A percentile compares a stretch with the other conserved stretches of the same genome.
Evolutionary conservation across 2,329 filamentous ascomycete species (phyloP).

Genomic region (Xylariaceae sp.): DNA sequence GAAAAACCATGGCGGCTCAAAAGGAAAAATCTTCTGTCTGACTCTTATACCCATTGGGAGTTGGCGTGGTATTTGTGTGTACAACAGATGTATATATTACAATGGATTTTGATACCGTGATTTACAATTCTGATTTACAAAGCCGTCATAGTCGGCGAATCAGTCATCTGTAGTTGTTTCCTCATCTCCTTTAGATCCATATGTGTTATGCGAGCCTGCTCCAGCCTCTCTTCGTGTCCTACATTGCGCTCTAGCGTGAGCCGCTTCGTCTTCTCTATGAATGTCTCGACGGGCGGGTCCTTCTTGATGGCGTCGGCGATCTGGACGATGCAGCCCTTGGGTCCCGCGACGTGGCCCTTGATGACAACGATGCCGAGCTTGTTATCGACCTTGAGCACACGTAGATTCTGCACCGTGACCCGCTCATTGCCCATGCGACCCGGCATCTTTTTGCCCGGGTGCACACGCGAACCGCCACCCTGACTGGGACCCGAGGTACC

Average conservation of each 20-base stretch:
- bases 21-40: conserved; percentile 1
- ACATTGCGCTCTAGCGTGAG: conserved; percentile 55
- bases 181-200: conserved; percentile 60
- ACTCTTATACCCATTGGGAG: conserved; percentile 18
- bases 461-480: conserved; percentile 88
- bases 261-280: conserved; percentile 54
- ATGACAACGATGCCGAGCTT: conserved; percentile 88
- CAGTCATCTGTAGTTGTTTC: conserved; percentile 42
- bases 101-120: conserved; percentile 20
- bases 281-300: conserved; percentile 58
- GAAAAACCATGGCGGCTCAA: conserved; percentile 1
- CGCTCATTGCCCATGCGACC: conserved; percentile 92
- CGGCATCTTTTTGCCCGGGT: conserved; percentile 97
- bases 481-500: conserved; percentile 90
- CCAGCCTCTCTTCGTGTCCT: conserved; percentile 53
- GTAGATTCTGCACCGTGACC: conserved; percentile 90
- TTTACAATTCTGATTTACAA: conserved; percentile 25
- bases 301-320: conserved; percentile 94
- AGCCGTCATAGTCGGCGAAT: not conserved
- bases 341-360: conserved; percentile 84
- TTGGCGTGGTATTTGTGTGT: conserved; percentile 34
- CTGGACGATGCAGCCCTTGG: conserved; percentile 83
- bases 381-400: conserved; percentile 85
- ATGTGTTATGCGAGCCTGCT: conserved; percentile 58
- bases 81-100: conserved; percentile 42